Evolutionary conservation across 805 yeast species (phyloP).

Genomic region (Clavispora santaluciae): DNA sequence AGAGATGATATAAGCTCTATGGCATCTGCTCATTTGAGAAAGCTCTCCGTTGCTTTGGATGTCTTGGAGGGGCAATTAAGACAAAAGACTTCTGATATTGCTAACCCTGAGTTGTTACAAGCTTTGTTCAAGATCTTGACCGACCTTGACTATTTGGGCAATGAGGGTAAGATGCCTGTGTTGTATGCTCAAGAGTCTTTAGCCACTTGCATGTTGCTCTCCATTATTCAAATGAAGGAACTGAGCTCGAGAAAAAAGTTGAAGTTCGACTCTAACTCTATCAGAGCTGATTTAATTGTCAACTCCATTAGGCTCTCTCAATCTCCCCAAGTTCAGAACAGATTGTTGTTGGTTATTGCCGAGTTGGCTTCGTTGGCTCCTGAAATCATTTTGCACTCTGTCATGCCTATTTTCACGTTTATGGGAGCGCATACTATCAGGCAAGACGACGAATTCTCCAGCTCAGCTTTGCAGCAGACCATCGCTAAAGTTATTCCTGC

Average conservation of each 20-base stretch:
- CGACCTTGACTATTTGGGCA: conserved; percentile 78
- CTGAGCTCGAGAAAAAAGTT: conserved; percentile 22
- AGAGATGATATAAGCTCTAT: conserved; percentile 63
- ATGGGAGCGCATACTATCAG: conserved; percentile 98
- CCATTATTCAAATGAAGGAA: conserved; percentile 52
- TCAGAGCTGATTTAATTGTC: conserved; percentile 87
- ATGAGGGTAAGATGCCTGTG: conserved; percentile 88
- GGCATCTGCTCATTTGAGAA: conserved; percentile 75
- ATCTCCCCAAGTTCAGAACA: conserved; percentile 94
- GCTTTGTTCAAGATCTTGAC: conserved; percentile 58
- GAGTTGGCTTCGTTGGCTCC: conserved; percentile 86
- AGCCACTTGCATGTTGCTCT: conserved; percentile 76
- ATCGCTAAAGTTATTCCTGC: conserved; percentile 90
- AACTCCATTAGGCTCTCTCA: conserved; percentile 83
- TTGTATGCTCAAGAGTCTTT: conserved; percentile 86
- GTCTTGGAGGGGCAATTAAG: conserved; percentile 56
- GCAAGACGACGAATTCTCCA: conserved; percentile 94
- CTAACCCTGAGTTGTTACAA: conserved; percentile 44
- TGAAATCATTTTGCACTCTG: conserved; percentile 87
- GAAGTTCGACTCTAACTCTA: conserved; percentile 52
- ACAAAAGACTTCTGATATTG: conserved; percentile 22
- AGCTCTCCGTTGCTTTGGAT: conserved; percentile 75
- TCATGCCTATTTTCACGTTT: conserved; percentile 98
- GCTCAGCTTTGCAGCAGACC: conserved; percentile 88
- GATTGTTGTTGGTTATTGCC: conserved; percentile 77